phyloP scores from a whole-genome alignment of 139 green algal genomes.

The Cymbomonas tetramitiformis region DNA sequence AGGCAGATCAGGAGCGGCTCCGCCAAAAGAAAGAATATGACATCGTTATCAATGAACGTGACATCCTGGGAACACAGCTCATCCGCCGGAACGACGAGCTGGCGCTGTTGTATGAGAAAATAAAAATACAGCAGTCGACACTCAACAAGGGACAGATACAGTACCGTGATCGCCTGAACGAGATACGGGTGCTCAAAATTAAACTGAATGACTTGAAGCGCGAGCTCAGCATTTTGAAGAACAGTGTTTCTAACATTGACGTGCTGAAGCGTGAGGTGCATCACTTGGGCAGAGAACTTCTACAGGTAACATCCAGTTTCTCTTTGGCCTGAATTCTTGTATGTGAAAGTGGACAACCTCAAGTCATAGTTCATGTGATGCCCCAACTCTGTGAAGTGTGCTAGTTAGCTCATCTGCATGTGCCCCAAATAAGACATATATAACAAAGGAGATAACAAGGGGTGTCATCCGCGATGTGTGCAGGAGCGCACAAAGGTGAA shows the following conservation, averaged over 20 bases:
- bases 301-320: too few relatives aligned
- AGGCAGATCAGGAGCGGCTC: conserved; percentile 43
- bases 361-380: too few relatives aligned
- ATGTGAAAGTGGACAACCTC: too few relatives aligned
- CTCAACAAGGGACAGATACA: conserved; percentile 62
- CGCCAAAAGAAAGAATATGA: conserved; percentile 77
- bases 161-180: conserved; percentile 72
- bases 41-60: conserved; percentile 66
- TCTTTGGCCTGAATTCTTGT: conserved; percentile 4
- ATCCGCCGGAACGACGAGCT: conserved; percentile 81
- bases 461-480: too few relatives aligned
- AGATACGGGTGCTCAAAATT: conserved; percentile 76
- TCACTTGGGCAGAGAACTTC: conserved; percentile 58
- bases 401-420: too few relatives aligned
- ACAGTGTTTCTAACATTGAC: conserved; percentile 59
- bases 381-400: too few relatives aligned
- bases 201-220: conserved; percentile 63
- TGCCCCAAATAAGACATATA: too few relatives aligned
- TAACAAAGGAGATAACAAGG: too few relatives aligned
- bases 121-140: conserved; percentile 75
- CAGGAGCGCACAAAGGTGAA: conserved; percentile 53
- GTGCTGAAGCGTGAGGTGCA: conserved; percentile 79
- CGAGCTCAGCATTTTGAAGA: conserved; percentile 66
- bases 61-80: conserved; percentile 70
- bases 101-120: conserved; percentile 83